Evolutionary conservation across 768 basidiomycete genomes (phyloP).

Genomic region (Psilocybe cyanescens): DNA sequence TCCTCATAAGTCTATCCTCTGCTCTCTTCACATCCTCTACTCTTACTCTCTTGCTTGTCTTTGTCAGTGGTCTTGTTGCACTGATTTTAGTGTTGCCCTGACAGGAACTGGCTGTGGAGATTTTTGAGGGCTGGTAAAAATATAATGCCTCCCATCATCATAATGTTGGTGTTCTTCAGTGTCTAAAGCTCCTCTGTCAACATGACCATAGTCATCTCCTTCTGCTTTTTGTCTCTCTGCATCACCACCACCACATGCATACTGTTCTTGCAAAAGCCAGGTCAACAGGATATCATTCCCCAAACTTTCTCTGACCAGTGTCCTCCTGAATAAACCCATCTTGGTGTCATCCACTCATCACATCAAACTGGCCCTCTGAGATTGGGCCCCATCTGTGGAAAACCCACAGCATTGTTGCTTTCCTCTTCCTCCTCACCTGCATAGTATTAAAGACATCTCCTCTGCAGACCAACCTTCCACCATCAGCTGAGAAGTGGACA

Average conservation of each 20-base stretch:
- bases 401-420: conserved; percentile 37
- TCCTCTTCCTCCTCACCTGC: conserved; percentile 19
- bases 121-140: no score
- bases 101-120: no score
- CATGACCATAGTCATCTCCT: not conserved
- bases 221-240: not conserved
- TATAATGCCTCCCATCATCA: no score
- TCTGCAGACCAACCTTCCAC: not conserved
- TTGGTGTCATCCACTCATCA: conserved; percentile 19
- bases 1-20: no score
- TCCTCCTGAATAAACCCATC: conserved; percentile 21
- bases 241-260: not conserved
- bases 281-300: conserved; percentile 11
- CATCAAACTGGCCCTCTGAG: conserved; percentile 33
- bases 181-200: no score
- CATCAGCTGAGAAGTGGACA: no score
- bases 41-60: no score
- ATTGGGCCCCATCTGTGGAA: conserved; percentile 36
- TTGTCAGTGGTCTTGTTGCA: no score
- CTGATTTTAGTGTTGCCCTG: no score
- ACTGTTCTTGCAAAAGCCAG: not conserved
- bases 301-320: conserved; percentile 15
- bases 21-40: no score
- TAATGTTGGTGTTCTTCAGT: no score
- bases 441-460: conserved; percentile 2